Evolutionary conservation across 2,329 filamentous ascomycete genomes (phyloP), one percentile per base, ranked within the genome.

Genomic region (Cytospora schulzeri): DNA sequence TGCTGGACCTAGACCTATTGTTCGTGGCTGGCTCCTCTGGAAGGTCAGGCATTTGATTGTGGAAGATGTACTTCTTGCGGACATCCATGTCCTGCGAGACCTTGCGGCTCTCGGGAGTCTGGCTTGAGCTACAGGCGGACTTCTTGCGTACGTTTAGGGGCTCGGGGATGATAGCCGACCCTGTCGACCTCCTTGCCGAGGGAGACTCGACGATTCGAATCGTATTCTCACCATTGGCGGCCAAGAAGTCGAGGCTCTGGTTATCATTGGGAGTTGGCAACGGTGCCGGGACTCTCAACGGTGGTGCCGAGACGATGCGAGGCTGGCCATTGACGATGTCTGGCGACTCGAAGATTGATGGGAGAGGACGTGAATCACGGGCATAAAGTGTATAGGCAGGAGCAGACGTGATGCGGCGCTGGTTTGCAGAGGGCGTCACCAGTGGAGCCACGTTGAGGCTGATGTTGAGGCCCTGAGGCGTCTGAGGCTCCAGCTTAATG

Each of bases 201-300:
- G 82, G 80, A 3, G 83, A 83, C 64, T 80, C 75, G n/a, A 86
- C 84, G 6, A 86, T 73, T 7, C 83, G 81, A 69, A 86, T 86
- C 0, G 83, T 85, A 57, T 83, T 79, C 63, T 82, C 79, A 3
- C 78, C 78, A 26, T 45, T 62, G 35, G 74, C 76, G 57, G 78
- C 76, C 9, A 85, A 72, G 68, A 80, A 82, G 29, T 81, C 77
- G 8, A 84, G 69, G 15, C 76, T 77, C 17, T 70, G 73, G 50
- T 73, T 72, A n/a, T 78, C 77, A 52, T 71, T 68, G 52, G 66
- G 65, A 22, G 60, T 66, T n/a, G 66, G 64, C 55, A 56, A 50
- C 60, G 22, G 62, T 35, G 29, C 62, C 62, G 28, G 63, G 48
- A 50, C 60, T 68, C 45, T 64, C 63, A 62, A 64, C 41, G 78